These are phyloP conservation scores for Erysiphe pisi DNA, from an alignment of 2,329 filamentous ascomycete genomes.

Conservation along the genomic window DNA sequence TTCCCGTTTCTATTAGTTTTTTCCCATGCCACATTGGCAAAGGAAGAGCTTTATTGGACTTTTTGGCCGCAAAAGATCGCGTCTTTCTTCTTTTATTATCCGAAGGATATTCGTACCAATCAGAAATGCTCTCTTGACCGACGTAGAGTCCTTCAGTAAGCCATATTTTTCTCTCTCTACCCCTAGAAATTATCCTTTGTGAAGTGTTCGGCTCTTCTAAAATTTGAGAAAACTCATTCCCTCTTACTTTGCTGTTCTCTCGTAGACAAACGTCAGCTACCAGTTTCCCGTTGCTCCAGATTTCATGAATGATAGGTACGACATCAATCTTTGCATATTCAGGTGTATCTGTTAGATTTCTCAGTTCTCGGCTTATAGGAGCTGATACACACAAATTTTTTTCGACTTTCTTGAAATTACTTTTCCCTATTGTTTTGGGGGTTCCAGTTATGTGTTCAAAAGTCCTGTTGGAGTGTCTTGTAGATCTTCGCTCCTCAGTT, in stretches of 20 bases:
- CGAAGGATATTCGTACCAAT: constrained; percentile 33
- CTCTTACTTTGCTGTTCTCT: constrained; percentile 37
- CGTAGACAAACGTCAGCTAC: constrained; percentile 39
- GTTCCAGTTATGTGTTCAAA: constrained; percentile 42
- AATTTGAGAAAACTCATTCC: constrained; percentile 33
- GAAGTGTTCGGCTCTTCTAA: constrained; percentile 29
- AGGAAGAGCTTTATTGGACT: constrained; percentile 52
- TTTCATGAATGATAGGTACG: constrained; percentile 47
- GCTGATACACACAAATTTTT: constrained; percentile 32
- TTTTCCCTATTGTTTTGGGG: constrained; percentile 49
- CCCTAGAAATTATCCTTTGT: constrained; percentile 30
- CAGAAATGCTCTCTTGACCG: constrained; percentile 48
- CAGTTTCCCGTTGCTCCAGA: constrained; percentile 57
- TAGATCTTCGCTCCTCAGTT: constrained; percentile 38
- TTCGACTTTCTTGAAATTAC: constrained; percentile 46
- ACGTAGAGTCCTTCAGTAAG: constrained; percentile 74
- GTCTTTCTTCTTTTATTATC: constrained; percentile 44
- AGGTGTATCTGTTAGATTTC: constrained; percentile 51
- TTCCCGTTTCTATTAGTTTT: constrained; percentile 56
- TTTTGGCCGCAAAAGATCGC: constrained; percentile 42
- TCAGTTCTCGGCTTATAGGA: constrained; percentile 43
- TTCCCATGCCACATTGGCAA: constrained; percentile 69
- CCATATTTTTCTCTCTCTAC: constrained; percentile 43
- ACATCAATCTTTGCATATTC: constrained; percentile 52
- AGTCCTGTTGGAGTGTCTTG: constrained; percentile 40